Base-by-base conservation (phyloP, 2,329 filamentous ascomycete species). In the Penicillium sp. region DNA sequence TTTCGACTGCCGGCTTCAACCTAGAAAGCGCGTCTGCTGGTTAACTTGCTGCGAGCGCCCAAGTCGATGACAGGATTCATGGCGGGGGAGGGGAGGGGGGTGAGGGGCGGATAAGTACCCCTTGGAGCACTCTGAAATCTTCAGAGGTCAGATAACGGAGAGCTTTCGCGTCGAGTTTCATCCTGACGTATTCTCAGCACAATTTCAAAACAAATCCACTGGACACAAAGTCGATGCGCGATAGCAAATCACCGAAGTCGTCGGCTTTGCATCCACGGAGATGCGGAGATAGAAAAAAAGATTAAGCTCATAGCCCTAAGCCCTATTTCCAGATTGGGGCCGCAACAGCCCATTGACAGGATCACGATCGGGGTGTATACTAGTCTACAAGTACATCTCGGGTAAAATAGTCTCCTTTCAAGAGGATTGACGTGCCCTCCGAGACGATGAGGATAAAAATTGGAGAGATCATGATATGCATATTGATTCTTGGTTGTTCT, bases 91-190 rank as follows among this genome's bases (percentile, higher is more conserved):
- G 53, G 58, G 60, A 54, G 18, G 18, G 18, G 51, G 54, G 49
- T 46, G 54, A 53, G 58, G 60, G 54, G 53, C 82, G 43, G 53
- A 58, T 60, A 56, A 54, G 53, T 84, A 95, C 91, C 62, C 89
- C 93, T 65, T 88, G 85, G 53, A 98, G 84, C 54, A 96, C 90
- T 60, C 87, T 83, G 89, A 94, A 98, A 76, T 98, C 93, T 72
- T 97, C 93, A 12, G 82, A 74, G 43, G 87, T 85, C 68, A 98
- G 81, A 72, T 98, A 91, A 67, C 94, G 90, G 74, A 98, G 84
- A 43, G 88, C 85, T 68, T 90, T 90, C 43, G 91, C 90, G 68
- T 98, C 90, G 68, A 98, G 83, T 77, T 93, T 95, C 93, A 98
- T 98, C 55, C 51, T 72, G 64, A 49, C 29, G 6, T 27, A 9